Evolutionary conservation across 768 basidiomycete species (phyloP).

Genomic region (Mrakia frigida): DNA sequence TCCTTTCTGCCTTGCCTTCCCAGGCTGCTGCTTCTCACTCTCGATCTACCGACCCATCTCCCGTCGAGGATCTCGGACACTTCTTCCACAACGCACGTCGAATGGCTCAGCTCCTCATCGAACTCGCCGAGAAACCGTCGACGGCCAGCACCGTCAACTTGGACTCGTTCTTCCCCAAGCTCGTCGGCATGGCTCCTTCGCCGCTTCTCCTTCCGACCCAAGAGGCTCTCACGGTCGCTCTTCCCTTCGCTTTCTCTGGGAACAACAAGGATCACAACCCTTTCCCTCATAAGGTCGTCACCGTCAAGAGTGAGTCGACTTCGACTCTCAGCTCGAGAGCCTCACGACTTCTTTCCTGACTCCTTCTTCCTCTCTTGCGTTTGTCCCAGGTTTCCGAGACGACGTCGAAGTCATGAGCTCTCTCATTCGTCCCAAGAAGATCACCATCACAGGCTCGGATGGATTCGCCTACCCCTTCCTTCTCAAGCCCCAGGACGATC

Average conservation of each 20-base stretch:
- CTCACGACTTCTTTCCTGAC: no score
- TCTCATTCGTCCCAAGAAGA: constrained; percentile 82
- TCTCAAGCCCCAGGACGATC: constrained; percentile 93
- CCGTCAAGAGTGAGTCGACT: constrained; percentile 51
- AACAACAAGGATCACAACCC: constrained; percentile 62
- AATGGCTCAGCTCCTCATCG: constrained; percentile 67
- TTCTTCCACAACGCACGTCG: constrained; percentile 55
- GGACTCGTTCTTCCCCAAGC: constrained; percentile 54
- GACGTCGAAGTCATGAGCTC: constrained; percentile 88
- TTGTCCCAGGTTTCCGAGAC: constrained; percentile 61
- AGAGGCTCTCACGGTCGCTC: constrained; percentile 77
- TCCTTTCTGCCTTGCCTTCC: neutral
- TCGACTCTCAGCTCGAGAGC: neutral
- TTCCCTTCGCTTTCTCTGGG: constrained; percentile 68
- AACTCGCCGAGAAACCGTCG: constrained; percentile 53
- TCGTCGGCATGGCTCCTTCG: constrained; percentile 58
- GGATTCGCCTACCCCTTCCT: constrained; percentile 84
- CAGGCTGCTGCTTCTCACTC: neutral
- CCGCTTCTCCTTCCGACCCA: constrained; percentile 83
- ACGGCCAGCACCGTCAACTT: constrained; percentile 47
- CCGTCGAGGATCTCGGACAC: constrained; percentile 45
- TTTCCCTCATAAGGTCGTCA: constrained; percentile 70
- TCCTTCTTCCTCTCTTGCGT: neutral
- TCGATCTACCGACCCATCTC: neutral
- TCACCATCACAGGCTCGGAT: constrained; percentile 75